Base-by-base conservation (phyloP, 164 flowering plant genomes). In the Tetracentron sinense region DNA sequence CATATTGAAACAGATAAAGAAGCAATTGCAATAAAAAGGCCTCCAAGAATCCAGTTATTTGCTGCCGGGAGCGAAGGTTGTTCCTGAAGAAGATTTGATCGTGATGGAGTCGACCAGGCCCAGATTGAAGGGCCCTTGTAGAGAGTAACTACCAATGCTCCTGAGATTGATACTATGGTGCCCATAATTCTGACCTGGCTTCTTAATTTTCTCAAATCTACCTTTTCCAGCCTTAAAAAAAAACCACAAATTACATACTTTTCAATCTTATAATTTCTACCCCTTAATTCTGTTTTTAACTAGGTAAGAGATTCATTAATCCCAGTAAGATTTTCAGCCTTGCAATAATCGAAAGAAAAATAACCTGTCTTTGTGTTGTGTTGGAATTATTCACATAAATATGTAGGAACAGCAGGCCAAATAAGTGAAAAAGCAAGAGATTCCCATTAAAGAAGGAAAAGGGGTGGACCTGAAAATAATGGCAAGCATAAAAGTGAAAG, bases 401-500 rank as follows among this genome's bases (percentile, higher is more conserved):
- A n/a, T n/a, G n/a, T n/a, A n/a, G n/a, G n/a, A n/a, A n/a, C n/a
- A n/a, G n/a, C n/a, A n/a, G n/a, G n/a, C n/a, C n/a, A n/a, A n/a
- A n/a, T n/a, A n/a, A n/a, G n/a, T n/a, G n/a, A n/a, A n/a, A n/a
- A n/a, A n/a, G n/a, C n/a, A n/a, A n/a, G n/a, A n/a, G n/a, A n/a
- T n/a, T n/a, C n/a, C n/a, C n/a, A 16, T 16, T 38, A 38, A 38
- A 17, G 16, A 47, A 26, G 20, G 31, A 15, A 22, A 16, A 26
- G 44, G 19, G 35, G 1, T 44, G 56, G 29, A 83, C 85, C 84
- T 79, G 74, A 80, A 78, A 56, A 73, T 42, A n/a, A 78, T 60
- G 19, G 82, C 85, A 35, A 83, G 80, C 44, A 79, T 11, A 70
- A 83, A 83, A n/a, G 84, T 83, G 65, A 79, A 70, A 61, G 78